Evolutionary conservation across 495 filamentous ascomycete genomes (phyloP).

Genomic region (Penicillium crystallinum): DNA sequence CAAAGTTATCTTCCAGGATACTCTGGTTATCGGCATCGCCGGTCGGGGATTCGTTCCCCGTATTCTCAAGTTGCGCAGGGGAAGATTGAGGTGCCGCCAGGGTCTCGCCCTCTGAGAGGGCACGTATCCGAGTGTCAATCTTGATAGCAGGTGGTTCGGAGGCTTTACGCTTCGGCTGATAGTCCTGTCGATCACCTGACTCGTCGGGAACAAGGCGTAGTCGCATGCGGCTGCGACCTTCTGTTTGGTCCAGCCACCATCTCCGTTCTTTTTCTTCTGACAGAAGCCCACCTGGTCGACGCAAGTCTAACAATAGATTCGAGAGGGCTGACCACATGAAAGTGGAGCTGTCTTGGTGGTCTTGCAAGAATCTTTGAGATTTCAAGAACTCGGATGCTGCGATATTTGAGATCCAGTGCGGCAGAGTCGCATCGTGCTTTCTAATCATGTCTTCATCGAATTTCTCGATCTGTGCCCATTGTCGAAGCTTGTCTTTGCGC

Average conservation of each 20-base stretch:
- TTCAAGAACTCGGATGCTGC: slow-evolving; percentile 88
- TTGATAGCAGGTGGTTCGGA: slow-evolving; percentile 42
- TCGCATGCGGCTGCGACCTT: slow-evolving; percentile 93
- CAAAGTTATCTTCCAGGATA: slow-evolving; percentile 78
- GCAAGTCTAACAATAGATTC: slow-evolving; percentile 67
- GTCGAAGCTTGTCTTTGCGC: slow-evolving; percentile 73
- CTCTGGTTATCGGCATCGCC: slow-evolving; percentile 41
- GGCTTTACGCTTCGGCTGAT: slow-evolving; percentile 77
- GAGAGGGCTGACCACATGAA: slow-evolving; percentile 70
- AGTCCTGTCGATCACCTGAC: slow-evolving; percentile 61
- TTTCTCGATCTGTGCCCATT: slow-evolving; percentile 66
- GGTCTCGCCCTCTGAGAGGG: slow-evolving; percentile 28
- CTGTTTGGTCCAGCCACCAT: slow-evolving; percentile 91
- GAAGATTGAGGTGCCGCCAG: slow-evolving; percentile 30
- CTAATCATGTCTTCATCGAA: slow-evolving; percentile 64
- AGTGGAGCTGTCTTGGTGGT: slow-evolving; percentile 79
- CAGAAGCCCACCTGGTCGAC: slow-evolving; percentile 72
- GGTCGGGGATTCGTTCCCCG: slow-evolving; percentile 23
- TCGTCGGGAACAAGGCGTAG: slow-evolving; percentile 76
- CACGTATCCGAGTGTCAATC: slow-evolving; percentile 31
- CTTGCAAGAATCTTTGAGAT: slow-evolving; percentile 79
- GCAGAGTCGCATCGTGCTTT: slow-evolving; percentile 76
- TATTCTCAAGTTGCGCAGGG: slow-evolving; percentile 25
- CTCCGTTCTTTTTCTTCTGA: slow-evolving; percentile 58
- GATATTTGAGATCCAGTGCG: slow-evolving; percentile 90